phyloP scores from a whole-genome alignment of 768 basidiomycete species.

The Boletus subparvulus region DNA sequence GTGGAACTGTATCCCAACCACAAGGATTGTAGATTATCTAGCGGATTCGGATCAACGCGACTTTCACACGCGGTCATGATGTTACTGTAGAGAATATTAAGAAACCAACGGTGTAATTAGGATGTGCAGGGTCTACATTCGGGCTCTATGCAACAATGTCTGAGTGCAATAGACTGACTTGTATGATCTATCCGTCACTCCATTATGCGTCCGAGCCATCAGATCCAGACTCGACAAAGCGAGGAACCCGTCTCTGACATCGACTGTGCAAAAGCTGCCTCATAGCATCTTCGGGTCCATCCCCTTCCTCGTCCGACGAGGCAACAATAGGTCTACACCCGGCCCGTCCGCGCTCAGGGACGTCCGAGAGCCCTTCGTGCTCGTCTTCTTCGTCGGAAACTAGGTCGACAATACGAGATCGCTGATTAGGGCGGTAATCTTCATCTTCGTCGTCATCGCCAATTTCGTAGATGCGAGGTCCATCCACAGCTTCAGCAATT shows the following conservation, averaged over 20 bases:
- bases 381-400: constrained; percentile 15
- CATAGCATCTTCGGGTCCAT: constrained; percentile 2
- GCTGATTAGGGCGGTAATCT: neutral
- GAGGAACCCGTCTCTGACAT: neutral
- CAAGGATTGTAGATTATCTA: no score
- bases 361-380: neutral
- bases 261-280: neutral
- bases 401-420: neutral
- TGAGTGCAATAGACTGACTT: neutral
- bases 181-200: constrained; percentile 6
- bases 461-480: constrained; percentile 28
- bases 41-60: no score
- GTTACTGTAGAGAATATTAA: no score
- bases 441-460: constrained; percentile 13
- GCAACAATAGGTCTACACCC: neutral
- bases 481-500: neutral
- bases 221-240: constrained; percentile 14
- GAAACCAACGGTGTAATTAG: no score
- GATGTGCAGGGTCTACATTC: no score
- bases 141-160: no score
- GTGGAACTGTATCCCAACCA: no score
- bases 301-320: constrained; percentile 22
- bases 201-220: constrained; percentile 21
- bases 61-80: no score
- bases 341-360: neutral